These are phyloP conservation scores for Xylaria bambusicola DNA, from an alignment of 495 filamentous ascomycete genomes.

Conservation along the genomic window DNA sequence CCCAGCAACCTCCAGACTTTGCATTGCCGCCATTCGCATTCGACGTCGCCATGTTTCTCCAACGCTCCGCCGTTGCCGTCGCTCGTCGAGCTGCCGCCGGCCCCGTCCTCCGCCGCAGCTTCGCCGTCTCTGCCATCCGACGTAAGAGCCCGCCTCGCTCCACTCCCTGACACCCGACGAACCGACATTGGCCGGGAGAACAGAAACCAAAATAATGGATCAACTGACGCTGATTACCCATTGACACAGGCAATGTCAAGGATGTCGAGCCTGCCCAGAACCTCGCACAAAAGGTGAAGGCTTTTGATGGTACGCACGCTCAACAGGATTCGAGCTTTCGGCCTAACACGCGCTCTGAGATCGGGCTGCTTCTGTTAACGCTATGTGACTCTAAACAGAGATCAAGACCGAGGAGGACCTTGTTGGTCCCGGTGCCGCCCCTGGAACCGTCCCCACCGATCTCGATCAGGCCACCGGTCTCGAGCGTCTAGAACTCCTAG, in stretches of 20 bases:
- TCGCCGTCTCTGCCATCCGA: conserved; percentile 59
- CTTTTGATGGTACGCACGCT: conserved; percentile 27
- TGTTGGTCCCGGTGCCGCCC: conserved; percentile 72
- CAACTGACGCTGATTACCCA: conserved; percentile 20
- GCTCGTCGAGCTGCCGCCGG: conserved; percentile 68
- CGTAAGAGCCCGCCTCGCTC: conserved; percentile 47
- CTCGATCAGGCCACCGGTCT: conserved; percentile 93
- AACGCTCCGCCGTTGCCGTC: conserved; percentile 73
- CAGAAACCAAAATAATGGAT: conserved; percentile 10
- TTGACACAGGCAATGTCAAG: conserved; percentile 31
- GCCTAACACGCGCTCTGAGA: conserved; percentile 7
- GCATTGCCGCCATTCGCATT: background rate
- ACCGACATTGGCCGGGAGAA: background rate
- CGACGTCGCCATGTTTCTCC: conserved; percentile 71
- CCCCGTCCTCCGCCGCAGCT: conserved; percentile 59
- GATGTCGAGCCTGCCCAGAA: conserved; percentile 28
- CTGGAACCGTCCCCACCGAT: conserved; percentile 89
- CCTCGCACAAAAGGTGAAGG: conserved; percentile 29
- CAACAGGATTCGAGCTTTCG: background rate
- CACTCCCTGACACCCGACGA: conserved; percentile 15
- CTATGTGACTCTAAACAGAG: conserved; percentile 55
- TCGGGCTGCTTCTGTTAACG: conserved; percentile 8
- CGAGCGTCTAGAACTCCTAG: conserved; percentile 96
- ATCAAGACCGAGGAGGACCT: conserved; percentile 82
- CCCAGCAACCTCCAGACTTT: conserved; percentile 1